These are phyloP conservation scores for Coelastrella sp. DNA, from an alignment of 139 green algal species.

Conservation along the genomic window DNA sequence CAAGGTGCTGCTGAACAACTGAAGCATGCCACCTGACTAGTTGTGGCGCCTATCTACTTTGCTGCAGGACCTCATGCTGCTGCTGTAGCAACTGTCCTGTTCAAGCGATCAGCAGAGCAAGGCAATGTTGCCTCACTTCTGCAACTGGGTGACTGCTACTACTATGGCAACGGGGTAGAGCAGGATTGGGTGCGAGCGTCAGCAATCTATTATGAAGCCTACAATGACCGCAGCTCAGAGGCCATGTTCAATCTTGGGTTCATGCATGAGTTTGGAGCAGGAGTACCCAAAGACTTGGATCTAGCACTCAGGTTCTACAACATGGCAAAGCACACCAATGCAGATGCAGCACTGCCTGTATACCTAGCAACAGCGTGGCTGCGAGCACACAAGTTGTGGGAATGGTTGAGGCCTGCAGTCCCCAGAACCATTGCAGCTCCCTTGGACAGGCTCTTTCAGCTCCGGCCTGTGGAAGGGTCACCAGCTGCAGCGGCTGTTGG, in stretches of 20 bases:
- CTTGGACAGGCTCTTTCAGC: constrained; percentile 27
- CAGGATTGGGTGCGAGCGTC: constrained; percentile 59
- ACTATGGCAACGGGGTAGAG: constrained; percentile 75
- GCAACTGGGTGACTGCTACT: constrained; percentile 87
- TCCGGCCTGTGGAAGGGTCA: constrained; percentile 7
- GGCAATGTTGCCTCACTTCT: constrained; percentile 84
- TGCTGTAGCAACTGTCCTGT: constrained; percentile 67
- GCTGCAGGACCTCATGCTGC: constrained; percentile 6
- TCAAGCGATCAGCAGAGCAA: constrained; percentile 76
- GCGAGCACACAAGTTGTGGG: constrained; percentile 41
- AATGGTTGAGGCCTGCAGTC: constrained; percentile 33
- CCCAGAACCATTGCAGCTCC: background rate
- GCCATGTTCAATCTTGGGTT: constrained; percentile 96
- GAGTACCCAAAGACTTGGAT: constrained; percentile 72
- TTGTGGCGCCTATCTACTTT: background rate
- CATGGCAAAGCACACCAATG: constrained; percentile 62
- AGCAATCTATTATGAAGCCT: constrained; percentile 72
- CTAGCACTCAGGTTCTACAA: constrained; percentile 77
- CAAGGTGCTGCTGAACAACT: background rate
- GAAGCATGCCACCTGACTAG: background rate
- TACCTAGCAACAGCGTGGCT: constrained; percentile 60
- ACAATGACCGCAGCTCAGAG: constrained; percentile 70
- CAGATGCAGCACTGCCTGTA: constrained; percentile 58
- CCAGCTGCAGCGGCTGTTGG: background rate
- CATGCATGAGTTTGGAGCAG: constrained; percentile 92